A percentile compares a stretch with the other conserved stretches of the same genome.
phyloP scores from a whole-genome alignment of 176 grass and related monocot species.

The Carex pumila region DNA sequence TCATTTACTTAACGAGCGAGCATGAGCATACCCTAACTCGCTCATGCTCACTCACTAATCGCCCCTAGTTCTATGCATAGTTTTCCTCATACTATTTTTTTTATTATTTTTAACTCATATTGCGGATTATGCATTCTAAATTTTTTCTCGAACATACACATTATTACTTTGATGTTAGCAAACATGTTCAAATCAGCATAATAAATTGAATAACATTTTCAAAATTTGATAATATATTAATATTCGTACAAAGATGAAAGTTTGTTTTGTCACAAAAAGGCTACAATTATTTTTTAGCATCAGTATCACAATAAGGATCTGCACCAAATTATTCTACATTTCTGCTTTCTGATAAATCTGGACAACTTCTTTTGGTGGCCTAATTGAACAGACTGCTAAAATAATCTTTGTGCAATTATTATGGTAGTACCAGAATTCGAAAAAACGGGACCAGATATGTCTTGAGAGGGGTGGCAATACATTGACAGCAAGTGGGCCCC shows the following conservation, averaged over 20 bases:
- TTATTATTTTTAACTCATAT: neutral
- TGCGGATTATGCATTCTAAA: no score
- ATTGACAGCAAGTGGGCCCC: neutral
- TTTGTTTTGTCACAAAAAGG: neutral
- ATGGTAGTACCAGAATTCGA: neutral
- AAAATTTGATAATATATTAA: neutral
- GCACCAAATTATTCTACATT: neutral
- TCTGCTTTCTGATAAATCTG: neutral
- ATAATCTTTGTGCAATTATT: neutral
- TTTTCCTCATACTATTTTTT: neutral
- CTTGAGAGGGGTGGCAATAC: neutral
- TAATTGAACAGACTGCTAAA: conserved; percentile 12
- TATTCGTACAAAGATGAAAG: neutral
- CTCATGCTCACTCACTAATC: no score
- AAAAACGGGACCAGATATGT: conserved; percentile 1
- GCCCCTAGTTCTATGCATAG: neutral
- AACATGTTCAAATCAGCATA: neutral
- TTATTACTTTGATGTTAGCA: neutral
- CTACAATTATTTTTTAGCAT: neutral
- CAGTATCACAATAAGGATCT: neutral
- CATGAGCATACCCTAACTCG: no score
- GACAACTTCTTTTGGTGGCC: neutral
- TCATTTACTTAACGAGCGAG: no score
- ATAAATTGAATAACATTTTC: neutral
- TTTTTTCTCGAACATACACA: neutral